Evolutionary conservation across 1,284 basidiomycete species (phyloP).

Genomic region (Wolfiporia cocos): DNA sequence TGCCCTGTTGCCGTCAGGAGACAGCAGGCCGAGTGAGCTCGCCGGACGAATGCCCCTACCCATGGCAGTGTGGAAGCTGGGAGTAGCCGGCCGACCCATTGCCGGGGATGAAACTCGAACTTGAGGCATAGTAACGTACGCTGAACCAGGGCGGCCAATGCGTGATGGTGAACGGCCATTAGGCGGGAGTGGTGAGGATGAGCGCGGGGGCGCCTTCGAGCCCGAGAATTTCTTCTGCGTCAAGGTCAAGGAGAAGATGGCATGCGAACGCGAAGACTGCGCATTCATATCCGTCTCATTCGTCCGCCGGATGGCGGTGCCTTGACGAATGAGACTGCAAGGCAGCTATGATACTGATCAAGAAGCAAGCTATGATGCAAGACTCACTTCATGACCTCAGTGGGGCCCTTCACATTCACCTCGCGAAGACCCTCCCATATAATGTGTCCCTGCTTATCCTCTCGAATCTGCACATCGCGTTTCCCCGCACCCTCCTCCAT

Average conservation of each 20-base stretch:
- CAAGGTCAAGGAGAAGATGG: slow-evolving; percentile 95
- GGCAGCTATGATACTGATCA: neutral
- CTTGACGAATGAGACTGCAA: slow-evolving; percentile 73
- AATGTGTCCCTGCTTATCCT: slow-evolving; percentile 94
- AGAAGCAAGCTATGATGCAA: neutral
- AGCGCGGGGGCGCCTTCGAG: slow-evolving; percentile 59
- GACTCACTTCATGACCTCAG: slow-evolving; percentile 88
- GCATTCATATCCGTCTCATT: slow-evolving; percentile 99
- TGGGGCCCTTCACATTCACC: slow-evolving; percentile 75
- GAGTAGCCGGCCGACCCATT: slow-evolving; percentile 67
- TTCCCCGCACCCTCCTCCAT: slow-evolving; percentile 61
- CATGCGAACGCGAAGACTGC: slow-evolving; percentile 95
- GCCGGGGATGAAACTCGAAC: slow-evolving; percentile 66
- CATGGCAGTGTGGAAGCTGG: slow-evolving; percentile 70
- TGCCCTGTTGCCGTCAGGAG: slow-evolving; percentile 40
- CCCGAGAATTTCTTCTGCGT: slow-evolving; percentile 81
- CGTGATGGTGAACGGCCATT: slow-evolving; percentile 72
- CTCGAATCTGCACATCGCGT: slow-evolving; percentile 91
- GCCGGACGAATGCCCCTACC: slow-evolving; percentile 70
- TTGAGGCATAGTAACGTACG: slow-evolving; percentile 39
- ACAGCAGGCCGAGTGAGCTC: slow-evolving; percentile 59
- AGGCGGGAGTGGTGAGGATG: slow-evolving; percentile 67
- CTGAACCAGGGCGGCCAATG: slow-evolving; percentile 70
- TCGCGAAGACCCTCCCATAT: slow-evolving; percentile 96
- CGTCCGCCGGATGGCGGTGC: slow-evolving; percentile 86